Conservation (phyloP, 129 eudicot genomes). For the Oenanthe sinensis region DNA sequence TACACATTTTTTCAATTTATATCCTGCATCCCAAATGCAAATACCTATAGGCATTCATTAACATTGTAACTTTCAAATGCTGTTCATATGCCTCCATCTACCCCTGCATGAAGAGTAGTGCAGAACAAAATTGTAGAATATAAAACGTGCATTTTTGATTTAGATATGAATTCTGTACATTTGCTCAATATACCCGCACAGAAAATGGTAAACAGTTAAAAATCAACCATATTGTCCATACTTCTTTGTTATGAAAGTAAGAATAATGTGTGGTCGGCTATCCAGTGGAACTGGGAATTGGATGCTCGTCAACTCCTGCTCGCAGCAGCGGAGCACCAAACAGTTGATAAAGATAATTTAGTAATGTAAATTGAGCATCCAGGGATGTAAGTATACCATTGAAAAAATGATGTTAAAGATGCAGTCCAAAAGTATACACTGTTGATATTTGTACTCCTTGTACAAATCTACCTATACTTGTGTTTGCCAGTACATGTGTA, state of each 20-base stretch:
- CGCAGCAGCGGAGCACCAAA: background rate
- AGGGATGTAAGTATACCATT: background rate
- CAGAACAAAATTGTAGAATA: background rate
- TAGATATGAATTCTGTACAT: background rate
- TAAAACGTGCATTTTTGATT: background rate
- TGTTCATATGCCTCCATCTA: background rate
- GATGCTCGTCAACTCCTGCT: background rate
- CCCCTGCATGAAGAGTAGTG: background rate
- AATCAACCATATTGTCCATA: background rate
- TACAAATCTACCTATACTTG: background rate
- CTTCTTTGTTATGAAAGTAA: background rate
- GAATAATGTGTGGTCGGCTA: background rate
- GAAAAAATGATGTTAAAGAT: too few species aligned
- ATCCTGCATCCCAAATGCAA: background rate
- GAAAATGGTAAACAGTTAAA: background rate
- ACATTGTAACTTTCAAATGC: background rate
- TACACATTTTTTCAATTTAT: background rate
- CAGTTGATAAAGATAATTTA: background rate
- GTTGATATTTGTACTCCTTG: background rate
- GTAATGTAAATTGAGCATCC: background rate
- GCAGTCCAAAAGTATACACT: background rate
- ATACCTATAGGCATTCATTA: background rate
- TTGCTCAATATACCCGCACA: background rate
- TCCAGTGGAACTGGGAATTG: background rate
- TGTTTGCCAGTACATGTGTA: background rate